Evolutionary conservation across 169 alveolate genomes (phyloP).

Genomic region (Plasmodium sp.): DNA sequence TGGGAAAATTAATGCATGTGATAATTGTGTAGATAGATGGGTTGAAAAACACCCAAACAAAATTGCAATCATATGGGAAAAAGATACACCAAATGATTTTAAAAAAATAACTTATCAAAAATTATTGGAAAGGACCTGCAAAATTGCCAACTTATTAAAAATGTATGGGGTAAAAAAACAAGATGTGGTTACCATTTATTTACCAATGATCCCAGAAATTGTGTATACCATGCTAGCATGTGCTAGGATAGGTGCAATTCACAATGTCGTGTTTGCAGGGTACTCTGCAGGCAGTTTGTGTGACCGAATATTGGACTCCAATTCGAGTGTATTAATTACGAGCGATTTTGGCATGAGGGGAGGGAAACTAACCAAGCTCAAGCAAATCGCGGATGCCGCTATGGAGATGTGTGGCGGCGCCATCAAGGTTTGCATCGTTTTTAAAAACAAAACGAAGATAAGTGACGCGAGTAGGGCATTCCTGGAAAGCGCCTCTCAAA

Average conservation of each 20-base stretch:
- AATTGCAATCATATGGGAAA: constrained; percentile 91
- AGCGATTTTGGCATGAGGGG: constrained; percentile 94
- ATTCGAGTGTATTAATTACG: constrained; percentile 88
- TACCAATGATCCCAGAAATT: constrained; percentile 97
- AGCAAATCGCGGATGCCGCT: constrained; percentile 91
- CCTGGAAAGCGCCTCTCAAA: constrained; percentile 9
- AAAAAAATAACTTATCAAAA: constrained; percentile 85
- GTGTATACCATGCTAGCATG: constrained; percentile 96
- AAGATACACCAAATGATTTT: constrained; percentile 88
- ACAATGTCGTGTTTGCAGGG: constrained; percentile 98
- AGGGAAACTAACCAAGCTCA: constrained; percentile 88
- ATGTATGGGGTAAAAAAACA: constrained; percentile 94
- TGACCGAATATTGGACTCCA: constrained; percentile 93
- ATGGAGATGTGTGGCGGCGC: constrained; percentile 77
- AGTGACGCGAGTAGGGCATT: not conserved
- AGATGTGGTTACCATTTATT: constrained; percentile 95
- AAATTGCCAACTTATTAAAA: constrained; percentile 92
- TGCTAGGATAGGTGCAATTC: constrained; percentile 98
- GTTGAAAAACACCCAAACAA: constrained; percentile 89
- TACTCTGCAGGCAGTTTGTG: constrained; percentile 95
- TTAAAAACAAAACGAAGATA: constrained; percentile 80
- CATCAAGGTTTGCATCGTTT: constrained; percentile 84
- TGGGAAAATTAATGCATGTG: constrained; percentile 93
- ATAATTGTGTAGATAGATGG: constrained; percentile 95
- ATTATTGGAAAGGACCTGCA: constrained; percentile 86